Base-by-base conservation (phyloP, 768 basidiomycete species). In the Plicaturopsis crispa region DNA sequence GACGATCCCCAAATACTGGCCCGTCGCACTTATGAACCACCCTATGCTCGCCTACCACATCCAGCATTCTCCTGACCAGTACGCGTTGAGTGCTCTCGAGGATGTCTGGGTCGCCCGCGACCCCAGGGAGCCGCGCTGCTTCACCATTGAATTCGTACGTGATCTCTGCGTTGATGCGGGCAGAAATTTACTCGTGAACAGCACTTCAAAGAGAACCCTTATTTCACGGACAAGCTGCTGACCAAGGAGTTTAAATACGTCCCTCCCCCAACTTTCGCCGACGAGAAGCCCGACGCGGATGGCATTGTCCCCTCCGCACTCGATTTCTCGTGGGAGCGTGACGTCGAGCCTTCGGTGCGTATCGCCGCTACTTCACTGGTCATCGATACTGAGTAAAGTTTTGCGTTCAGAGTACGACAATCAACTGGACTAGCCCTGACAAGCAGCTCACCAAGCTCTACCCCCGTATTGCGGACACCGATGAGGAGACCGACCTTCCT, bases 81-180 rank as follows among this genome's bases (percentile, higher is more conserved):
- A 78, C 45, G 91, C 91, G 10, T 60, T 96, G 61, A 80, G 73
- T 57, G 87, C 83, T 57, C 66, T 93, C 42, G 82, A 88, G 53
- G 88, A 94, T 50, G 48, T 96, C 16, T 92, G 90, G 85, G 66
- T 94, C 24, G 70, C 64, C 41, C 77, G 86, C 39, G 80, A 93
- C 54, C 50, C 70, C 30, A 58, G 61, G 31, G 91, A 96, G 57
- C 78, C 80, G 40, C 66, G 92, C 50, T 82, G 80, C 53, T 94
- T 81, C 65, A 84, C 80, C 35, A 60, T 94, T 39, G 83, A 92
- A 68, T 90, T 96, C 62, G 92, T 93, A 59, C 53, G 91, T 77
- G 22, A 16, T 36, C 22, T 36, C 35, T 37, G 33, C 43, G 38
- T 38, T 16, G 39, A 33, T 11, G n/a, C n/a, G n/a, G n/a, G n/a